Percentiles rank a stretch among this genome's conserved stretches.
phyloP scores from a whole-genome alignment of 2,329 filamentous ascomycete species.

The Monilinia fructigena region DNA sequence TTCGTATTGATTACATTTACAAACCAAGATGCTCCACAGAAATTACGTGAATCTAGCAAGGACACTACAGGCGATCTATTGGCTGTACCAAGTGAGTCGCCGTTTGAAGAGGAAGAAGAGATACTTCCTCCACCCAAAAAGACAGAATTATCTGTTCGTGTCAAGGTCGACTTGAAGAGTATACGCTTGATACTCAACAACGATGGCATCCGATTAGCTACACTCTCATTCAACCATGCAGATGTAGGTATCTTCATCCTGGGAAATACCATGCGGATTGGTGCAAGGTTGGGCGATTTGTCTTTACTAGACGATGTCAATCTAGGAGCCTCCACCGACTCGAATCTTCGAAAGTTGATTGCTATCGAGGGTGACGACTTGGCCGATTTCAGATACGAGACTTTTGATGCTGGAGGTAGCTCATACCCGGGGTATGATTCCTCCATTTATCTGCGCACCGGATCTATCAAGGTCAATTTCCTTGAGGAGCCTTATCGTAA shows the following conservation, averaged over 20 bases:
- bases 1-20: slow-evolving; percentile 94
- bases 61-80: slow-evolving; percentile 37
- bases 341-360: slow-evolving; percentile 79
- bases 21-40: slow-evolving; percentile 52
- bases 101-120: slow-evolving; percentile 33
- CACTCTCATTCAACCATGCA: slow-evolving; percentile 86
- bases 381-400: slow-evolving; percentile 96
- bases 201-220: slow-evolving; percentile 91
- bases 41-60: slow-evolving; percentile 36
- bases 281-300: slow-evolving; percentile 81
- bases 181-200: slow-evolving; percentile 96
- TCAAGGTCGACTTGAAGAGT: slow-evolving; percentile 90
- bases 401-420: slow-evolving; percentile 71
- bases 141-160: slow-evolving; percentile 61
- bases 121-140: slow-evolving; percentile 24
- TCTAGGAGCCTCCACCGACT: slow-evolving; percentile 77
- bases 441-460: slow-evolving; percentile 83
- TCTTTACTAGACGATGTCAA: slow-evolving; percentile 93
- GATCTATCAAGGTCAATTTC: slow-evolving; percentile 96
- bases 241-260: slow-evolving; percentile 87
- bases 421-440: slow-evolving; percentile 93
- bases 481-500: slow-evolving; percentile 96
- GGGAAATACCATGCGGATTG: slow-evolving; percentile 82
- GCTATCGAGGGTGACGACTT: slow-evolving; percentile 95
- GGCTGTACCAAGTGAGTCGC: slow-evolving; percentile 15